A percentile compares a stretch with the other conserved stretches of the same genome.
Conservation (phyloP, 148 eudicot species). For the Hydrangea macrophylla region DNA sequence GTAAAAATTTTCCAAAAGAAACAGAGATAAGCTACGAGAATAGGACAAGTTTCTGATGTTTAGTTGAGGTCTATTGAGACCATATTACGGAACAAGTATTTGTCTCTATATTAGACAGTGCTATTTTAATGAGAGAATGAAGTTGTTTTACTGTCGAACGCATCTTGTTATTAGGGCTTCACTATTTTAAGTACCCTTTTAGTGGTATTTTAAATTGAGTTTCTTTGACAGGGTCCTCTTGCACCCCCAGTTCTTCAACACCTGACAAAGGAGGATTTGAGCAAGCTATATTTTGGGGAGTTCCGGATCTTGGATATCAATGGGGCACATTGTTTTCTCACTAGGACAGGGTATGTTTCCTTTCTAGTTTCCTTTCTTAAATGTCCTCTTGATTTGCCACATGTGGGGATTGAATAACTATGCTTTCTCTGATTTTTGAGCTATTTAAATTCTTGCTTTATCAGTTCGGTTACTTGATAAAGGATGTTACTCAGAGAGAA, state of each 20-base stretch:
- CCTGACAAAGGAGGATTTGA: too few species aligned
- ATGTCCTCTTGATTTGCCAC: not conserved
- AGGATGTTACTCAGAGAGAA: not conserved
- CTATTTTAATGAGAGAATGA: not conserved
- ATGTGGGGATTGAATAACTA: not conserved
- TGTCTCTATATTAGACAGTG: not conserved
- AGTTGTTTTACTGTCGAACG: not conserved
- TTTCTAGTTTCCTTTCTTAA: not conserved
- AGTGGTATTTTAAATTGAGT: not conserved
- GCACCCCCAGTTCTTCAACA: too few species aligned
- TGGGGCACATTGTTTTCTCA: too few species aligned
- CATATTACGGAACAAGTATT: not conserved
- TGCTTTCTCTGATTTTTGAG: slow-evolving; percentile 2
- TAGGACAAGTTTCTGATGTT: not conserved
- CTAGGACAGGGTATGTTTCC: too few species aligned
- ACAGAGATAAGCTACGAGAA: not conserved
- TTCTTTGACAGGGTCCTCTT: not conserved
- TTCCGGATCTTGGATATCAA: too few species aligned
- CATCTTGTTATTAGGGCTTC: not conserved
- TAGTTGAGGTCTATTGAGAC: not conserved
- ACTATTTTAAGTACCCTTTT: not conserved
- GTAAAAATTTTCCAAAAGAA: not conserved
- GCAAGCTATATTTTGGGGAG: too few species aligned
- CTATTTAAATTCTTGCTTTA: not conserved
- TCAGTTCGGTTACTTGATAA: not conserved